Evolutionary conservation across 1,284 basidiomycete genomes (phyloP), one percentile per base, ranked within the genome.

Genomic region (Trametes polyzona): DNA sequence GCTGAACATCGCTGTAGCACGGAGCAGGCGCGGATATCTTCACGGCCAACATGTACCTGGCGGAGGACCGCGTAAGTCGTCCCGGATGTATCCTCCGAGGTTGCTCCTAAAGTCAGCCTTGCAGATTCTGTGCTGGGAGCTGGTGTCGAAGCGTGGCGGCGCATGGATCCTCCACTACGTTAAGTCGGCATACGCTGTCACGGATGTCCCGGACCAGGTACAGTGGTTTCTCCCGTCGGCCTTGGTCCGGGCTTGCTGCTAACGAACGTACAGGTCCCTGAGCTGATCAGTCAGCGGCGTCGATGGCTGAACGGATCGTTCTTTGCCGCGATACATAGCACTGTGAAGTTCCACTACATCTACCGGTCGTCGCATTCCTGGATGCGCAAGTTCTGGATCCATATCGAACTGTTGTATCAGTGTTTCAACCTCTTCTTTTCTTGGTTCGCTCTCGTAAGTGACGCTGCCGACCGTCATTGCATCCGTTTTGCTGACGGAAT

Each of bases 281-380:
- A 96, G 71, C 76, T 97, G 53, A 95, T 97, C 65, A 93, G 92
- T 0, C 95, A 97, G 71, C 88, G 95, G 54, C 83, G 95, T 52
- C 87, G 95, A 50, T 97, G 96, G 96, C 82, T 98, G 36, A 99
- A 98, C 70, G 96, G 96, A 5, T 96, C 93, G 6, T 98, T 98
- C 83, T 96, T 96, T 70, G 96, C 96, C 2, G 93, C 93, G 0
- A 86, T 96, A 36, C 93, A 98, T 75, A 89, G 88, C 55, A 90
- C 88, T 2, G 80, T 95, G 59, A 93, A 97, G 71, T 97, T 98
- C 73, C 86, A 92, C 66, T 95, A 96, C 69, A 85, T 98, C 52
- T 97, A 97, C 74, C 85, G 94, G 30, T 94, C 91, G 12, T 89
- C 88, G 27, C 96, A 98, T 73, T 77, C 83, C 0, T 82, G 96